These are phyloP conservation scores for Lippia alba DNA, from an alignment of 305 asterid genomes.

Conservation along the genomic window DNA sequence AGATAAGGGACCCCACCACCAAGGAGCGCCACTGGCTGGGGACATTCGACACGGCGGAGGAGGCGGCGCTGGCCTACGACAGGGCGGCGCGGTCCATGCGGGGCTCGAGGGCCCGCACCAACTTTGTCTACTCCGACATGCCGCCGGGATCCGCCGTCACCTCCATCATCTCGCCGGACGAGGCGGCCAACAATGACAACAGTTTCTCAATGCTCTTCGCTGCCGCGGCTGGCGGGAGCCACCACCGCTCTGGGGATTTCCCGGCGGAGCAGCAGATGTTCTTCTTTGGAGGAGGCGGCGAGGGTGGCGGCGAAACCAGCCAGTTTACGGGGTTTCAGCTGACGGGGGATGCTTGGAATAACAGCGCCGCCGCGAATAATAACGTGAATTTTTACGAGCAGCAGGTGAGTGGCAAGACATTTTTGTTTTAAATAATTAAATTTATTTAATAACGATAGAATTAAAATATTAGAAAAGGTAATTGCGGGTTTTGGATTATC, in stretches of 20 bases:
- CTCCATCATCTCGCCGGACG: conserved; percentile 83
- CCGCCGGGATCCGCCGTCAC: conserved; percentile 89
- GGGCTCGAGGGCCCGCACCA: conserved; percentile 73
- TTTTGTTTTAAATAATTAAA: too few species aligned
- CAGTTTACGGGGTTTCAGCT: conserved; percentile 41
- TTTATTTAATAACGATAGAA: too few species aligned
- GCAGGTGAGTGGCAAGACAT: conserved; percentile 19
- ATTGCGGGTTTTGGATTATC: too few species aligned
- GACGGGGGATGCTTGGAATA: conserved; percentile 43
- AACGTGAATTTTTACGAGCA: conserved; percentile 9
- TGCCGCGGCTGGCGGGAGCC: neutral
- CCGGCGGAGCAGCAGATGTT: conserved; percentile 28
- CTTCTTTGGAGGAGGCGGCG: conserved; percentile 42
- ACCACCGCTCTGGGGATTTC: conserved; percentile 12
- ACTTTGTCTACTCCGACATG: conserved; percentile 91
- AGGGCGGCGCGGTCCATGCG: conserved; percentile 88
- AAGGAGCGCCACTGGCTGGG: conserved; percentile 93
- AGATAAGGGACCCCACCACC: conserved; percentile 81
- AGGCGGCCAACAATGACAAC: conserved; percentile 31
- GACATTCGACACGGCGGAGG: conserved; percentile 90
- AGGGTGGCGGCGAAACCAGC: neutral
- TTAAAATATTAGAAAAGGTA: too few species aligned
- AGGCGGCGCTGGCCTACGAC: conserved; percentile 89
- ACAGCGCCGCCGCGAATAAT: conserved; percentile 6
- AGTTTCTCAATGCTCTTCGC: conserved; percentile 49